Conservation (phyloP, 2,329 filamentous ascomycete species). For the Cladorrhinum sp. region DNA sequence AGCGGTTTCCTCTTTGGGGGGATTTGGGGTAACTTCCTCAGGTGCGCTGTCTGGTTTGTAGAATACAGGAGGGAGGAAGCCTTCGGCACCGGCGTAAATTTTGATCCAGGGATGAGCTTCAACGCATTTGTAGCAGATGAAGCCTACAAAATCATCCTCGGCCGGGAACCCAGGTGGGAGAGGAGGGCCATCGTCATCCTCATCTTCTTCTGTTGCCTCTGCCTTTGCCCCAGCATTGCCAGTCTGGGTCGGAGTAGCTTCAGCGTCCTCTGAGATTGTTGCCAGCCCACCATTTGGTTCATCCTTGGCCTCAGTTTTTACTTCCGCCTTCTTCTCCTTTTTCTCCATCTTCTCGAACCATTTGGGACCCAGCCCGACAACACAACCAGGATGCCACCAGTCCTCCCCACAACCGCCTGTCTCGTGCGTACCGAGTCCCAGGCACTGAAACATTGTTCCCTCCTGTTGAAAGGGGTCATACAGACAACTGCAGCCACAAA, state of each 20-base stretch:
- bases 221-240: slow-evolving; percentile 15
- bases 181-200: slow-evolving; percentile 58
- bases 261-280: slow-evolving; percentile 50
- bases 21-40: slow-evolving; percentile 11
- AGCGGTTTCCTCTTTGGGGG: slow-evolving; percentile 4
- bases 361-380: slow-evolving; percentile 73
- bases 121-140: slow-evolving; percentile 93
- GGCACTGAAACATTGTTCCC: slow-evolving; percentile 96
- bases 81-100: slow-evolving; percentile 72
- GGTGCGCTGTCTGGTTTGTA: slow-evolving; percentile 31
- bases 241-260: slow-evolving; percentile 31
- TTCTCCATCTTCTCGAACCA: slow-evolving; percentile 60
- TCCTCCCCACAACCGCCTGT: slow-evolving; percentile 92
- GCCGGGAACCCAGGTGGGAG: slow-evolving; percentile 81
- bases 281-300: slow-evolving; percentile 35
- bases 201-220: slow-evolving; percentile 31
- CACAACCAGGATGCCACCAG: slow-evolving; percentile 94
- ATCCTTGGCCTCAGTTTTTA: slow-evolving; percentile 31
- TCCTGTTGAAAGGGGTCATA: slow-evolving; percentile 89
- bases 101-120: slow-evolving; percentile 90
- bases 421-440: slow-evolving; percentile 76
- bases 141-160: slow-evolving; percentile 84
- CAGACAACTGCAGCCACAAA: slow-evolving; percentile 84
- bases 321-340: slow-evolving; percentile 22
- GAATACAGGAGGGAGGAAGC: slow-evolving; percentile 75